Percentiles rank a stretch among this genome's conserved stretches.
These are phyloP conservation scores for Pyrus hybrid DNA, from an alignment of 331 rosid genomes.

Conservation along the genomic window DNA sequence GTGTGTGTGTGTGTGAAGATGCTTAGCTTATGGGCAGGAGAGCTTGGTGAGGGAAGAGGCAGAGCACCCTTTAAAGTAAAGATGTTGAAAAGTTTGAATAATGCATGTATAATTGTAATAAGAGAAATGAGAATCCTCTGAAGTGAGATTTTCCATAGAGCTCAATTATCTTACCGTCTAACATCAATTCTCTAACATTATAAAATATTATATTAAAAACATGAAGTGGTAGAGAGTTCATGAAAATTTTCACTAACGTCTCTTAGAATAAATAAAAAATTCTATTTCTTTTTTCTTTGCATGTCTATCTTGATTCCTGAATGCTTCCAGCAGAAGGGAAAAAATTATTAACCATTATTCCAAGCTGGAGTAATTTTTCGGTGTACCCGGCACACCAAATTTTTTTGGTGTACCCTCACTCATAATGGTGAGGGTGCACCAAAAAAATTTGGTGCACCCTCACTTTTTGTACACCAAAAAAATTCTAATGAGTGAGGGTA, in stretches of 20 bases:
- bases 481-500: no score
- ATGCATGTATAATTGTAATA: neutral
- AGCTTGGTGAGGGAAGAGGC: constrained; percentile 41
- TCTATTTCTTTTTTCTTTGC: neutral
- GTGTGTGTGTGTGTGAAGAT: constrained; percentile 23
- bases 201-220: no score
- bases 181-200: fast-evolving
- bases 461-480: no score
- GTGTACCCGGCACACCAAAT: no score
- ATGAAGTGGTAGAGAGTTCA: fast-evolving
- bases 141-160: no score
- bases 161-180: fast-evolving
- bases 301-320: neutral
- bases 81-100: constrained; percentile 34
- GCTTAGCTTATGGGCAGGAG: constrained; percentile 69
- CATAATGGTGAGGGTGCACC: no score
- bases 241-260: no score
- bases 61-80: constrained; percentile 31
- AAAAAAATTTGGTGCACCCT: no score
- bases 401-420: no score
- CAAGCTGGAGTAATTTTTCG: no score
- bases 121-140: no score
- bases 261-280: neutral
- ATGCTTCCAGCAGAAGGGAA: constrained; percentile 19
- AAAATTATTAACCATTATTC: neutral